Evolutionary conservation across 75 land plant genomes (phyloP).

Genomic region (Gnetum montanum): DNA sequence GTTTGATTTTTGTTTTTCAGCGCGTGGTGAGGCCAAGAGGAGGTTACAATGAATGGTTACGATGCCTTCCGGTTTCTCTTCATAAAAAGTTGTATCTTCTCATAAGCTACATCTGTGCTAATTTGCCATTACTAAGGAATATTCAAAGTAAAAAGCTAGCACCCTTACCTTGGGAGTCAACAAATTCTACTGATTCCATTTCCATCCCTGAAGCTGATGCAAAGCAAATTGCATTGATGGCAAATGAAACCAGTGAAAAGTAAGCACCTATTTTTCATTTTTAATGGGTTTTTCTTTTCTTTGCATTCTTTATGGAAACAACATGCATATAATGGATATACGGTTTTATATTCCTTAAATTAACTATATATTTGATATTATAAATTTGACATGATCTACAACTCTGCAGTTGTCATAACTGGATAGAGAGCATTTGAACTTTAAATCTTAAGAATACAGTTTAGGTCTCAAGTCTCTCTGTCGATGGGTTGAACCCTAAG

Average conservation of each 20-base stretch:
- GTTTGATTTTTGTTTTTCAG: slow-evolving; percentile 34
- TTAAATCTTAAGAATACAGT: too few species aligned
- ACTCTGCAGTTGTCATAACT: neutral
- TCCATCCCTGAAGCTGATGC: slow-evolving; percentile 86
- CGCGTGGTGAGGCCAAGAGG: slow-evolving; percentile 85
- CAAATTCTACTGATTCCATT: slow-evolving; percentile 27
- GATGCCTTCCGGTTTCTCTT: slow-evolving; percentile 86
- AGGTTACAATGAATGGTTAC: slow-evolving; percentile 78
- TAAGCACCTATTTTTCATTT: slow-evolving; percentile 20
- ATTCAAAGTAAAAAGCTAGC: slow-evolving; percentile 10
- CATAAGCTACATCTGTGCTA: slow-evolving; percentile 29
- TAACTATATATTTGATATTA: neutral
- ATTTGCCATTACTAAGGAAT: slow-evolving; percentile 20
- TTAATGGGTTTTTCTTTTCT: neutral
- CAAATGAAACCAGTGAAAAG: slow-evolving; percentile 68
- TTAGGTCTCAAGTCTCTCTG: too few species aligned
- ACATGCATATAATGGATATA: neutral
- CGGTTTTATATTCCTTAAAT: neutral
- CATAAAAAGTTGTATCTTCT: slow-evolving; percentile 60
- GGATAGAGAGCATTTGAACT: too few species aligned
- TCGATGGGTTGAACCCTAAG: neutral
- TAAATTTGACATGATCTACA: neutral
- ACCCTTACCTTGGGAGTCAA: slow-evolving; percentile 23
- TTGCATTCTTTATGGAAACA: neutral
- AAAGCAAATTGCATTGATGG: slow-evolving; percentile 62